Evolutionary conservation across 2,329 filamentous ascomycete species (phyloP).

Genomic region (Fusarium sp.): DNA sequence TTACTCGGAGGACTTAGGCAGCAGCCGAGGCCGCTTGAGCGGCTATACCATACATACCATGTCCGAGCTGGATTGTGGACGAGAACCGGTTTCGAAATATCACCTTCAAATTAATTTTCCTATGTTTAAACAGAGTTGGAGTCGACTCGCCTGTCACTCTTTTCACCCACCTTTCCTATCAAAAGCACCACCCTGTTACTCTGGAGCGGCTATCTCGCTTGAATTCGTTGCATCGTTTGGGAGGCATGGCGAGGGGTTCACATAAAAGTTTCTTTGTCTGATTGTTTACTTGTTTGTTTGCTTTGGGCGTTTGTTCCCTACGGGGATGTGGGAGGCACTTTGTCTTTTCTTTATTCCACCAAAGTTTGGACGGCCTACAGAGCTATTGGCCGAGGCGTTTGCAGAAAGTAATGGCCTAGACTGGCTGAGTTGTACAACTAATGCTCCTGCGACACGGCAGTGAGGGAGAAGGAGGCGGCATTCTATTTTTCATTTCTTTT

Average conservation of each 20-base stretch:
- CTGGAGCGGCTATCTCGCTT: conserved; percentile 30
- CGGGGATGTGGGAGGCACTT: conserved; percentile 36
- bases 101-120: conserved; percentile 25
- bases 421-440: conserved; percentile 42
- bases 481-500: background rate
- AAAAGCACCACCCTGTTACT: conserved; percentile 33
- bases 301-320: conserved; percentile 41
- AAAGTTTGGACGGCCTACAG: conserved; percentile 34
- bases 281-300: conserved; percentile 24
- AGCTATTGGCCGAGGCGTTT: conserved; percentile 39
- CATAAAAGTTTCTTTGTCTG: conserved; percentile 41
- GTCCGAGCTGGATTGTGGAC: background rate
- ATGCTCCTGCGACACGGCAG: conserved; percentile 42
- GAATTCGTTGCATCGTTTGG: conserved; percentile 48
- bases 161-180: conserved; percentile 23
- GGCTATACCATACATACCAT: background rate
- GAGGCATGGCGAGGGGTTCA: conserved; percentile 50
- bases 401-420: conserved; percentile 35
- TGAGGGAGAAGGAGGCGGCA: conserved; percentile 34
- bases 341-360: conserved; percentile 34
- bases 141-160: conserved; percentile 9
- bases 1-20: conserved; percentile 48
- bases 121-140: conserved; percentile 33
- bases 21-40: background rate
- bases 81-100: background rate